A percentile compares a stretch with the other conserved stretches of the same genome.
Evolutionary conservation across 202 grass and related monocot genomes (phyloP).

Genomic region (Zizania palustris): DNA sequence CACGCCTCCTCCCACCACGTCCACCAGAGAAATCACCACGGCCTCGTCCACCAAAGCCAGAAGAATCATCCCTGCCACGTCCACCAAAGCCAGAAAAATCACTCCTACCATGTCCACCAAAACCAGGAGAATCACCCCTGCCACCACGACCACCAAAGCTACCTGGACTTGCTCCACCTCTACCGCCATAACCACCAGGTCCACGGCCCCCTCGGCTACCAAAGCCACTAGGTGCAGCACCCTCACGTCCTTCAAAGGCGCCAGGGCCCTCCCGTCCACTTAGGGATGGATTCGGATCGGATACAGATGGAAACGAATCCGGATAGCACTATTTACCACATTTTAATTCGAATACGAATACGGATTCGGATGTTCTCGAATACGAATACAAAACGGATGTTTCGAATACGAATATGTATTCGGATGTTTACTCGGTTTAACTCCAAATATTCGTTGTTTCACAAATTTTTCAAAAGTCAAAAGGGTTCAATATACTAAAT

Average conservation of each 20-base stretch:
- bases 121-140: slow-evolving; percentile 66
- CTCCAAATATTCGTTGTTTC: no score
- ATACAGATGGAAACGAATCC: no score
- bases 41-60: slow-evolving; percentile 55
- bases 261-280: slow-evolving; percentile 45
- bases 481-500: no score
- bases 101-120: slow-evolving; percentile 56
- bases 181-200: slow-evolving; percentile 55
- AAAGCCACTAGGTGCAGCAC: slow-evolving; percentile 68
- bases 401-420: no score
- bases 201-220: slow-evolving; percentile 63
- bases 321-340: no score
- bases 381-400: no score
- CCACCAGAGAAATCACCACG: slow-evolving; percentile 62
- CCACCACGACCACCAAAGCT: slow-evolving; percentile 60
- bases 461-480: no score
- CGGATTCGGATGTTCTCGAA: no score
- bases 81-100: slow-evolving; percentile 61
- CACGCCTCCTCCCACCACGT: slow-evolving; percentile 65
- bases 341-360: no score
- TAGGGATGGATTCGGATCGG: no score
- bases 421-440: no score
- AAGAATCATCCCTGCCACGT: slow-evolving; percentile 54
- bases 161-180: slow-evolving; percentile 55
- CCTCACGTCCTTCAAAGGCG: slow-evolving; percentile 50